Conservation (phyloP, 257 asterid genomes). For the Mentha longifolia region DNA sequence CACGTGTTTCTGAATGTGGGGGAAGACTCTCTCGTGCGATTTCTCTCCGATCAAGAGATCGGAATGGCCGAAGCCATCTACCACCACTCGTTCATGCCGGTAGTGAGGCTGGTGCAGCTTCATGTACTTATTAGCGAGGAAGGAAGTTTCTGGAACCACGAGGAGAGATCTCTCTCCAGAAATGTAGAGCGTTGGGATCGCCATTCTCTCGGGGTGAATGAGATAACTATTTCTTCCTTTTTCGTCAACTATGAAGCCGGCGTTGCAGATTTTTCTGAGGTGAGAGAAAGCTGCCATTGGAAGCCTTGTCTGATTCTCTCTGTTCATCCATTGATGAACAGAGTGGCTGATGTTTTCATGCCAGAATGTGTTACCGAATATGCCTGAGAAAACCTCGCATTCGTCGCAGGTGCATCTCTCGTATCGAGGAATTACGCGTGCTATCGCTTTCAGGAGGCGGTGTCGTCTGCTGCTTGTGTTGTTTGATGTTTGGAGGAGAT, state of each 20-base stretch:
- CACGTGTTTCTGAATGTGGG: slow-evolving; percentile 45
- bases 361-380: slow-evolving; percentile 64
- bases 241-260: slow-evolving; percentile 54
- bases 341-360: slow-evolving; percentile 52
- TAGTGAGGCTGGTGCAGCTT: slow-evolving; percentile 58
- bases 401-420: slow-evolving; percentile 61
- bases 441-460: slow-evolving; percentile 46
- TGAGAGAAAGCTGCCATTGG: slow-evolving; percentile 65
- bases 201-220: slow-evolving; percentile 59
- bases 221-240: slow-evolving; percentile 45
- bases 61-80: slow-evolving; percentile 64
- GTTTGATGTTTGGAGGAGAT: slow-evolving; percentile 39
- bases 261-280: slow-evolving; percentile 49
- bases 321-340: slow-evolving; percentile 54
- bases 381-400: slow-evolving; percentile 63
- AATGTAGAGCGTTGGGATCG: slow-evolving; percentile 49
- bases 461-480: slow-evolving; percentile 43
- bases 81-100: slow-evolving; percentile 55
- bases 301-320: slow-evolving; percentile 37
- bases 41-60: slow-evolving; percentile 60
- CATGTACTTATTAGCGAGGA: slow-evolving; percentile 60
- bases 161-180: slow-evolving; percentile 53
- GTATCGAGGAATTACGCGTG: slow-evolving; percentile 53
- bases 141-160: slow-evolving; percentile 56
- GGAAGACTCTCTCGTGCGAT: slow-evolving; percentile 43